Base-by-base conservation (phyloP, 805 yeast genomes). In the Wickerhamomyces rabaulensis region DNA sequence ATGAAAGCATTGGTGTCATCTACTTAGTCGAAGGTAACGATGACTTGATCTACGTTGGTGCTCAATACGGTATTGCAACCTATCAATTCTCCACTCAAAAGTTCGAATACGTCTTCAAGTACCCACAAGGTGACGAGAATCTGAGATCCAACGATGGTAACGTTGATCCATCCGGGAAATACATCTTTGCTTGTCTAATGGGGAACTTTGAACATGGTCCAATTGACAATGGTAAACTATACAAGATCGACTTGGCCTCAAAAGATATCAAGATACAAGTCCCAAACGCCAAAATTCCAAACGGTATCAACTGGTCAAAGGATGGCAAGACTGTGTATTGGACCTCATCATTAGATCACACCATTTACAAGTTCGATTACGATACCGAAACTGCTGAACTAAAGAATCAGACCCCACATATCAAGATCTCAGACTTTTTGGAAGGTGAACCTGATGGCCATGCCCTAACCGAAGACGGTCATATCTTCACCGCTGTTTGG, bases 361-460 rank as follows among this genome's bases (percentile, higher is more conserved):
- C 67, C 3, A 70, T 82, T 35, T 79, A 74, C 67, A 65, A 68
- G 49, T 76, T 68, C 48, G 74, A 76, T 50, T 73, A 68, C 51
- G 71, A 75, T 52, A 46, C 56, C 6, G 55, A 52, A 15, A 63
- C 66, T 3, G 69, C 71, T n/a, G 63, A 59, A 41, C 39, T 67
- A 33, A 52, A 66, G 23, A 72, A 75, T 43, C 67, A 66, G 46
- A 49, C 56, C n/a, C 60, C 61, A 20, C 71, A 71, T 51, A 66
- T 80, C 43, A 64, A 70, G 15, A 55, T 72, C 23, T 57, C 60
- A 8, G 57, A 54, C 0, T 52, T 54, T 43, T 63, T 57, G 17
- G 59, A 66, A 6, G 78, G 82, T 9, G 94, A 81, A 54, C 96
- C 96, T 0, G 97, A 90, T 63, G 97, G 97, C 19, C 73, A 85